A percentile compares a stretch with the other conserved stretches of the same genome.
Conservation (phyloP, 192 early-diverging fungal genomes). For the Backusella tuberculispora region DNA sequence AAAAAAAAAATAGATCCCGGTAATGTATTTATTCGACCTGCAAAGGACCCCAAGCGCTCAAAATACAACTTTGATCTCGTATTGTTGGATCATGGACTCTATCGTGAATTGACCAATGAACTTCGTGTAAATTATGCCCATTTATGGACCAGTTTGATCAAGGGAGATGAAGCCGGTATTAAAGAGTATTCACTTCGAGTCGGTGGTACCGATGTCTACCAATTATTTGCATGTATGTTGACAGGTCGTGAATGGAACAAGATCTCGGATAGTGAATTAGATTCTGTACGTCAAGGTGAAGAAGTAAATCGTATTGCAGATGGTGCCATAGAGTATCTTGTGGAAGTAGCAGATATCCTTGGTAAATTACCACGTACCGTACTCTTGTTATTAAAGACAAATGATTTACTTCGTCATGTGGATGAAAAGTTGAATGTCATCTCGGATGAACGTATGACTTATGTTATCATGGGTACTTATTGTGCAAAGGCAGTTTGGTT, state of each 20-base stretch:
- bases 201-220: conserved; percentile 79
- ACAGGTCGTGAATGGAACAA: conserved; percentile 86
- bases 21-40: conserved; percentile 76
- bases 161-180: conserved; percentile 76
- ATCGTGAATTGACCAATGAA: conserved; percentile 70
- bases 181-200: conserved; percentile 64
- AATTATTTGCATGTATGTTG: conserved; percentile 85
- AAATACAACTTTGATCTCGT: conserved; percentile 88
- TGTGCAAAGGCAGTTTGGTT: conserved; percentile 41
- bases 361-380: conserved; percentile 86
- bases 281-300: conserved; percentile 44
- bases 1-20: conserved; percentile 66
- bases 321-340: conserved; percentile 63
- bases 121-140: conserved; percentile 87
- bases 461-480: conserved; percentile 41
- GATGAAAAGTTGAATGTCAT: conserved; percentile 51
- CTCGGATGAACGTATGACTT: conserved; percentile 31
- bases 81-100: conserved; percentile 88
- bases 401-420: conserved; percentile 81
- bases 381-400: conserved; percentile 88
- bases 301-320: conserved; percentile 60
- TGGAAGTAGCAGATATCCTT: conserved; percentile 79
- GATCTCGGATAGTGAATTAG: conserved; percentile 47
- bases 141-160: conserved; percentile 85
- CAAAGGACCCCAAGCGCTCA: conserved; percentile 43